phyloP scores from a whole-genome alignment of 768 basidiomycete genomes.

The Lentinula lateritia region DNA sequence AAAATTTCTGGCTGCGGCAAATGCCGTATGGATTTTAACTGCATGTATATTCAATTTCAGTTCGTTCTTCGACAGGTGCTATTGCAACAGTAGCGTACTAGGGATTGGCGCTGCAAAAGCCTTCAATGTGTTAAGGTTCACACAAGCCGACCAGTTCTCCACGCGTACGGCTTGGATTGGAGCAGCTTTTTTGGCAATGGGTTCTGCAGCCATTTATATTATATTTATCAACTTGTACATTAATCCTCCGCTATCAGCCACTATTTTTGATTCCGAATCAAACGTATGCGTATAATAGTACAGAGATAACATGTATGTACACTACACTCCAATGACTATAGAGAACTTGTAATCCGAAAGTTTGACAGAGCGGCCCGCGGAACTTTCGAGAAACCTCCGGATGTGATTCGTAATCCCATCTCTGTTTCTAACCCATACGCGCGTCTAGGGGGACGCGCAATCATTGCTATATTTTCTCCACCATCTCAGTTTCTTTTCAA shows the following conservation, averaged over 20 bases:
- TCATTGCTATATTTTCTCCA: neutral
- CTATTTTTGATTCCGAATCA: neutral
- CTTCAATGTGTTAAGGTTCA: constrained; percentile 22
- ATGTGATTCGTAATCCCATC: too few relatives aligned
- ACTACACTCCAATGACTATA: too few relatives aligned
- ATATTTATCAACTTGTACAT: constrained; percentile 21
- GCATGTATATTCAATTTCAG: constrained; percentile 26
- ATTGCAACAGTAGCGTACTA: constrained; percentile 30
- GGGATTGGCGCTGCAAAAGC: constrained; percentile 16
- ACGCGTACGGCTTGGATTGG: constrained; percentile 31
- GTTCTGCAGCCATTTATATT: constrained; percentile 18
- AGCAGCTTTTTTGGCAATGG: constrained; percentile 23
- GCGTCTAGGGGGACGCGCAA: constrained; percentile 6
- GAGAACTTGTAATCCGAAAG: too few relatives aligned
- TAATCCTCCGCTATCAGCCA: constrained; percentile 11
- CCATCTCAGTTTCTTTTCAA: neutral
- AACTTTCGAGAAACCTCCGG: too few relatives aligned
- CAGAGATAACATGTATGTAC: neutral
- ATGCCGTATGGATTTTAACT: constrained; percentile 25
- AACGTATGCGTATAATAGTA: neutral
- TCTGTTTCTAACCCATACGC: too few relatives aligned
- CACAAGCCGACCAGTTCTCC: constrained; percentile 14
- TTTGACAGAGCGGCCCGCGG: too few relatives aligned
- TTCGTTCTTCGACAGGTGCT: constrained; percentile 27
- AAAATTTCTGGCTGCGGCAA: constrained; percentile 23